Base-by-base conservation (phyloP, 2,329 filamentous ascomycete genomes). In the Lecanicillium sp. region DNA sequence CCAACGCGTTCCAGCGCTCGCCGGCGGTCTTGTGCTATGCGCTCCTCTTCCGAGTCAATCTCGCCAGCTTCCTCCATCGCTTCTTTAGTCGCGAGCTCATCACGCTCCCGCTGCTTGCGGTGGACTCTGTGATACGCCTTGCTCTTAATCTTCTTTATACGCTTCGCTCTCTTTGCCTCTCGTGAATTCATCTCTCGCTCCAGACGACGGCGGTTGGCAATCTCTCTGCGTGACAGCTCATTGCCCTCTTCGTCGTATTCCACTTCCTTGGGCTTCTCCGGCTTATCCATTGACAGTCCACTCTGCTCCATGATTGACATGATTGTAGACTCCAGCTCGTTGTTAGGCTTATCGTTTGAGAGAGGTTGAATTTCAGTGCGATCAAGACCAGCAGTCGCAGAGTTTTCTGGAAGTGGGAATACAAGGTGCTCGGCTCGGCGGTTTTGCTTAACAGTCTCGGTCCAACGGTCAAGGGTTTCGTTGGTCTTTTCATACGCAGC, bases 131-230 rank as follows among this genome's bases (percentile, higher is more conserved):
- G 85, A 57, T 94, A 98, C 1, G 88, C 78, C 60, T 95, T 98
- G 57, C 85, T 94, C 71, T 98, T 98, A 66, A 98, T 98, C 69
- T 96, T 96, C 67, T 95, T 95, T 63, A 98, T 87, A 17, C 92
- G 82, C 63, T 89, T 94, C 7, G 88, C 78, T 41, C 88, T 83
- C 31, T 88, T 81, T 53, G 94, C 83, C 62, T 96, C 90, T 9
- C 89, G 76, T 51, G 94, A 95, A 47, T 90, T 73, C 7, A 95
- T 65, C 52, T 96, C 90, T 48, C 92, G 75, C 46, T 85, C 80
- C 57, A 80, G 80, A 11, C 92, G 80, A 41, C 90, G 73, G 53
- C 89, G 79, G 34, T 81, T 78, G 40, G 81, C 73, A 17, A 85
- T 72, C 34, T 81, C 82, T 53, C 79, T 82, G 34, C 81, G 70